Conservation (phyloP, 192 early-diverging fungal genomes). For the Backusella australiensis region DNA sequence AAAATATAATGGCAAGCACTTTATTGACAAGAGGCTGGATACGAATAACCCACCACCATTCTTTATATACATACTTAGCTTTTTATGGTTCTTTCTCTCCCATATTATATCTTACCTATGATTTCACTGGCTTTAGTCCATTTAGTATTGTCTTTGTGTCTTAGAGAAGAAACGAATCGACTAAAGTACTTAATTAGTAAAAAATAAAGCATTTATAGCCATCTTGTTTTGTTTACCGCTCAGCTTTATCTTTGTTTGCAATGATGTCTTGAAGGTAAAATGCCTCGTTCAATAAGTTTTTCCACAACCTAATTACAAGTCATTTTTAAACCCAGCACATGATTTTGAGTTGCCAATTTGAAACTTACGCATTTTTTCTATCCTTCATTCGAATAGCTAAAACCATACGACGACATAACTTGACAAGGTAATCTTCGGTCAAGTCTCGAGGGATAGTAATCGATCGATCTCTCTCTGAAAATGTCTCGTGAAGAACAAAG, state of each 20-base stretch:
- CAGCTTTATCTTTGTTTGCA: constrained; percentile 59
- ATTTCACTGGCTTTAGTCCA: not conserved
- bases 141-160: not conserved
- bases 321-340: not conserved
- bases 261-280: constrained; percentile 85
- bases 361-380: constrained; percentile 68
- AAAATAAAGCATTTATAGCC: not conserved
- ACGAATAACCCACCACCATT: constrained; percentile 86
- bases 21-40: constrained; percentile 67
- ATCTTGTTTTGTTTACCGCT: constrained; percentile 44
- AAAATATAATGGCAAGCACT: constrained; percentile 55
- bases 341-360: not conserved
- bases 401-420: constrained; percentile 71
- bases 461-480: constrained; percentile 18
- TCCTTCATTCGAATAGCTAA: constrained; percentile 65
- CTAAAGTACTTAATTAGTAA: not conserved
- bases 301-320: constrained; percentile 60
- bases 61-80: constrained; percentile 29
- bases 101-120: not conserved
- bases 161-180: constrained; percentile 1
- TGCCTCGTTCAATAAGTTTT: constrained; percentile 68
- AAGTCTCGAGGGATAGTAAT: constrained; percentile 50
- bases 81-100: not conserved
- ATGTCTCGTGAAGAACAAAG: constrained; percentile 19
- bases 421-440: constrained; percentile 62